Percentiles rank a stretch among this genome's conserved stretches.
These are phyloP conservation scores for Dipodascopsis uninucleata DNA, from an alignment of 805 yeast species.

Conservation along the genomic window DNA sequence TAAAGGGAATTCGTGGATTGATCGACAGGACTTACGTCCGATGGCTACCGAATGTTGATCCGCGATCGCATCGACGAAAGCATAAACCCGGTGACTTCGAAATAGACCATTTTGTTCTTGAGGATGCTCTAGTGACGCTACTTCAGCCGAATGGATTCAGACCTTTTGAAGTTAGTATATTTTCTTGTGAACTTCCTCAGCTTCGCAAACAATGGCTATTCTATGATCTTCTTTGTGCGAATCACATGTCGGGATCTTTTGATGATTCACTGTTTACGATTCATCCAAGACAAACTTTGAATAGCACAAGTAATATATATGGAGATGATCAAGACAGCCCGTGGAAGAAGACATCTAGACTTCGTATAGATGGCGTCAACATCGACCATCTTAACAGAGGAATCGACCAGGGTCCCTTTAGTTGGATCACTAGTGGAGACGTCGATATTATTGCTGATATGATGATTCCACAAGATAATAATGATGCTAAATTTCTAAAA, in stretches of 20 bases:
- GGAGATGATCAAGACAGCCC: slow-evolving; percentile 34
- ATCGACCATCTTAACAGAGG: slow-evolving; percentile 90
- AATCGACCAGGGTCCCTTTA: slow-evolving; percentile 81
- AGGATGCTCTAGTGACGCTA: slow-evolving; percentile 78
- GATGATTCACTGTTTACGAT: slow-evolving; percentile 91
- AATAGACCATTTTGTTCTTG: slow-evolving; percentile 73
- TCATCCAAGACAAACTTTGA: slow-evolving; percentile 66
- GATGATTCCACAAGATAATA: slow-evolving; percentile 65
- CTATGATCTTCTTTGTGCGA: slow-evolving; percentile 80
- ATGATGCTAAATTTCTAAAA: slow-evolving; percentile 44
- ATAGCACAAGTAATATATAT: slow-evolving; percentile 41
- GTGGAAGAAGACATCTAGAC: slow-evolving; percentile 65
- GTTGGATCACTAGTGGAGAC: slow-evolving; percentile 90
- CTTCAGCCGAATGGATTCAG: slow-evolving; percentile 77
- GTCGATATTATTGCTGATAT: slow-evolving; percentile 94
- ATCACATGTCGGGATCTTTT: slow-evolving; percentile 81
- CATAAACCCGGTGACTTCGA: slow-evolving; percentile 90
- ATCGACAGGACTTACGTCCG: slow-evolving; percentile 84
- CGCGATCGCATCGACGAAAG: slow-evolving; percentile 71
- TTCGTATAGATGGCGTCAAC: slow-evolving; percentile 78
- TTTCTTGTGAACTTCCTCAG: slow-evolving; percentile 73
- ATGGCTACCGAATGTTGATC: slow-evolving; percentile 80
- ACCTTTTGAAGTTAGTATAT: slow-evolving; percentile 83
- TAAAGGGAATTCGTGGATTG: slow-evolving; percentile 85
- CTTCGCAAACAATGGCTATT: slow-evolving; percentile 91